Evolutionary conservation across 345 rosid species (phyloP).

Genomic region (Conringia planisiliqua): DNA sequence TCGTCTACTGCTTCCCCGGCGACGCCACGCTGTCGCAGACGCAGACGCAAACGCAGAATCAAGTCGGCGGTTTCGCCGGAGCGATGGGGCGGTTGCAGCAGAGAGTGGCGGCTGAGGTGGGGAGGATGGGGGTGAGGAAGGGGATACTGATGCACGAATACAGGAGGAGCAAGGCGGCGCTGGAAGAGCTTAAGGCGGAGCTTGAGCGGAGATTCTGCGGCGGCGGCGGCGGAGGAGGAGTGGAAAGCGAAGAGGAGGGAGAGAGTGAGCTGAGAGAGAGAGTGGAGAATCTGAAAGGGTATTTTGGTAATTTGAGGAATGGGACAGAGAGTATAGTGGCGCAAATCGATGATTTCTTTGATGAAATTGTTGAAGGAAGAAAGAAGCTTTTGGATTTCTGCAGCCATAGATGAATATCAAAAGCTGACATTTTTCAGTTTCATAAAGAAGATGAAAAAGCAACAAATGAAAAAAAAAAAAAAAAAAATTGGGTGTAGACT

Average conservation of each 20-base stretch:
- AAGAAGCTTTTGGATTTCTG: constrained; percentile 77
- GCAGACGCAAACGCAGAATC: constrained; percentile 22
- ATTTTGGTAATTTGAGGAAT: constrained; percentile 58
- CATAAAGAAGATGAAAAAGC: too few relatives aligned
- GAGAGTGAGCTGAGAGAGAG: constrained; percentile 44
- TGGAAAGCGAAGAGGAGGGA: constrained; percentile 29
- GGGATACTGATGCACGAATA: constrained; percentile 64
- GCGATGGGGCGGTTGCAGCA: constrained; percentile 53
- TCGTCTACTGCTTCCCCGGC: constrained; percentile 52
- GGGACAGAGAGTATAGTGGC: constrained; percentile 65
- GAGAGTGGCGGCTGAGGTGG: constrained; percentile 54
- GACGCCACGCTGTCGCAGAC: constrained; percentile 23
- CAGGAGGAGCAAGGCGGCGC: constrained; percentile 46
- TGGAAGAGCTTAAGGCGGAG: constrained; percentile 67
- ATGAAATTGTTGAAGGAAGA: constrained; percentile 88
- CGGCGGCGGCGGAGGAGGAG: constrained; percentile 31
- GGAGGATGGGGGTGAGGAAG: constrained; percentile 41
- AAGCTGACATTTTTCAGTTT: constrained; percentile 18
- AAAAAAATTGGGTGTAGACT: constrained; percentile 21
- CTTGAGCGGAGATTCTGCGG: constrained; percentile 39
- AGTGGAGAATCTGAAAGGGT: constrained; percentile 50
- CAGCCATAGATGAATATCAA: constrained; percentile 50
- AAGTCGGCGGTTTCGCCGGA: constrained; percentile 45
- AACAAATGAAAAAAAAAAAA: not conserved
- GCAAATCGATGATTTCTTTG: constrained; percentile 86